phyloP scores from a whole-genome alignment of 208 protist species.

The Leishmania tarentolae region DNA sequence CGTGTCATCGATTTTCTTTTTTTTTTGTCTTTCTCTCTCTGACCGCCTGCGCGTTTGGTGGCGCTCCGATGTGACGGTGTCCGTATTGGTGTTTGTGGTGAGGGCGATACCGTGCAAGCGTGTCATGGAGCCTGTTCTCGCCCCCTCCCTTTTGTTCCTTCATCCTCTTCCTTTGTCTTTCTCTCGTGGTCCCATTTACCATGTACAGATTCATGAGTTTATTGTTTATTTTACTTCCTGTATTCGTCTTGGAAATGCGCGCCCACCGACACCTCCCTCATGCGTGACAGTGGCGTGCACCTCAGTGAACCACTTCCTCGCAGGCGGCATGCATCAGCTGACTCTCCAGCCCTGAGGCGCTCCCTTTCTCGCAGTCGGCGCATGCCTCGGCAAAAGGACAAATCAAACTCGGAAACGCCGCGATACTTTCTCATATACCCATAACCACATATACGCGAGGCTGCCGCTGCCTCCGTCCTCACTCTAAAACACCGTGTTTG shows the following conservation, averaged over 20 bases:
- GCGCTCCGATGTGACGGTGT: neutral
- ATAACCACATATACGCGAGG: no score
- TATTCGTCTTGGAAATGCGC: neutral
- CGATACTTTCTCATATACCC: no score
- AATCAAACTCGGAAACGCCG: no score
- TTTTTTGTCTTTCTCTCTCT: neutral
- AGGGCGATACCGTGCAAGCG: neutral
- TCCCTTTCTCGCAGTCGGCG: no score
- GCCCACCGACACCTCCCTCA: neutral
- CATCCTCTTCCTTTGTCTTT: neutral
- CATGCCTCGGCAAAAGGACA: no score
- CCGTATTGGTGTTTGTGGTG: no score
- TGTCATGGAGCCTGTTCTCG: neutral
- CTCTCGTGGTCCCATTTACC: neutral
- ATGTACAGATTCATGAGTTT: neutral
- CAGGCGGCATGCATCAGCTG: neutral
- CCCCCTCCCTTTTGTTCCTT: no score
- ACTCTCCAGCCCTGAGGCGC: no score
- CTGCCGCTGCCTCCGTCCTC: no score
- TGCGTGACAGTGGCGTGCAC: neutral
- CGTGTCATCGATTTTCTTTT: neutral
- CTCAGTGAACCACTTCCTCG: neutral
- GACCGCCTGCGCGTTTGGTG: no score
- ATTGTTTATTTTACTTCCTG: neutral
- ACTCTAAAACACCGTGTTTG: no score